A percentile compares a stretch with the other conserved stretches of the same genome.
Conservation (phyloP, 2,329 filamentous ascomycete species). For the Xenoacremonium recifei region DNA sequence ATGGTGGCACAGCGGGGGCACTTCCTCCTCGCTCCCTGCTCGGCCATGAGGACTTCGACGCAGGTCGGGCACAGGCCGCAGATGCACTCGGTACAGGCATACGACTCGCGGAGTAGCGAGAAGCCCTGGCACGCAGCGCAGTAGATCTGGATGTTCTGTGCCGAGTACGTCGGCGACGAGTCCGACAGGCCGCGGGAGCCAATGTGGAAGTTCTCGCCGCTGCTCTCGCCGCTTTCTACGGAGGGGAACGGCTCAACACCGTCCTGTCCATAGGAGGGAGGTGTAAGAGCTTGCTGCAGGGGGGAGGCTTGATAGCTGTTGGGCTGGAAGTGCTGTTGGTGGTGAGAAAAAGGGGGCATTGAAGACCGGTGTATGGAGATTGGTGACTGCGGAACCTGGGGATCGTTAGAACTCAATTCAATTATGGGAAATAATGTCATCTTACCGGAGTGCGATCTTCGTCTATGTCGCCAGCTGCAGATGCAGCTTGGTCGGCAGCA, state of each 20-base stretch:
- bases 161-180: constrained; percentile 72
- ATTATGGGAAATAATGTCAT: background rate
- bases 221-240: constrained; percentile 74
- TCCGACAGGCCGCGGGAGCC: constrained; percentile 62
- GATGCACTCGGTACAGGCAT: constrained; percentile 94
- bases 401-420: constrained; percentile 23
- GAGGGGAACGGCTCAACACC: constrained; percentile 81
- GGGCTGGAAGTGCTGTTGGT: constrained; percentile 61
- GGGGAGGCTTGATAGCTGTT: constrained; percentile 83
- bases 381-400: constrained; percentile 62
- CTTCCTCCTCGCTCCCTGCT: constrained; percentile 72
- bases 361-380: constrained; percentile 63
- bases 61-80: constrained; percentile 89
- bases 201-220: constrained; percentile 72
- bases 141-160: constrained; percentile 82
- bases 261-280: constrained; percentile 68
- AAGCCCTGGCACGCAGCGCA: constrained; percentile 83
- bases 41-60: constrained; percentile 75
- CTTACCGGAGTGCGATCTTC: constrained; percentile 87
- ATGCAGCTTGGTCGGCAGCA: constrained; percentile 70
- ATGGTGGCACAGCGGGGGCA: constrained; percentile 79
- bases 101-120: constrained; percentile 77
- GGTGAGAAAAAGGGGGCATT: constrained; percentile 56
- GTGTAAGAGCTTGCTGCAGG: constrained; percentile 85
- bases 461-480: constrained; percentile 86